phyloP scores from a whole-genome alignment of 306 rosid genomes.

The Morella rubra region DNA sequence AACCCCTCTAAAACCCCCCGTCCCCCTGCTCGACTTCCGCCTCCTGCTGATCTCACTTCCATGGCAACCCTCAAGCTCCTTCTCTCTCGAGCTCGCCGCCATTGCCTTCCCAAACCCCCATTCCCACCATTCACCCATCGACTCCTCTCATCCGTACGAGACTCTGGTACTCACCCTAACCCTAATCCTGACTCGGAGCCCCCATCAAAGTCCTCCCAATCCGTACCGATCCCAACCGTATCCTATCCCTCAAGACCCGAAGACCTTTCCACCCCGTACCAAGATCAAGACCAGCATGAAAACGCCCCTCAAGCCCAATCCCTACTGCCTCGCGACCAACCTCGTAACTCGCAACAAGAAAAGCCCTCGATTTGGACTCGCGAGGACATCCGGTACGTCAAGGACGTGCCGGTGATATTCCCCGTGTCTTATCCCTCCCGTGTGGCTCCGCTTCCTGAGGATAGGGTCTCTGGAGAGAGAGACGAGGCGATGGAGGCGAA shows the following conservation, averaged over 20 bases:
- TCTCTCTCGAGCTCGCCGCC: constrained; percentile 75
- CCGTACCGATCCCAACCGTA: constrained; percentile 60
- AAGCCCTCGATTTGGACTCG: constrained; percentile 51
- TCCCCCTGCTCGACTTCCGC: not conserved
- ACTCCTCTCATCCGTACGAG: constrained; percentile 32
- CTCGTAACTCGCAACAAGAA: constrained; percentile 31
- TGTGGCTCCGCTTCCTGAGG: constrained; percentile 86
- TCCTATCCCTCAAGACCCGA: constrained; percentile 70
- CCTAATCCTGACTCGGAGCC: constrained; percentile 31
- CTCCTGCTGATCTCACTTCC: not conserved
- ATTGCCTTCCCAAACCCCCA: constrained; percentile 37
- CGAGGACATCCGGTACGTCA: constrained; percentile 68
- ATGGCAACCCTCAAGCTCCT: constrained; percentile 78
- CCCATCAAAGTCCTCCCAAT: constrained; percentile 28
- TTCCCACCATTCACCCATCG: constrained; percentile 40
- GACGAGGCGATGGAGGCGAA: constrained; percentile 14
- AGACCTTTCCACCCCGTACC: constrained; percentile 33
- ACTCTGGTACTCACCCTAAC: constrained; percentile 37
- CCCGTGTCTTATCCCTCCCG: constrained; percentile 61
- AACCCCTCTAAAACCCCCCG: constrained; percentile 40
- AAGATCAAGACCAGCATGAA: constrained; percentile 21
- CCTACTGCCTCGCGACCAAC: constrained; percentile 17
- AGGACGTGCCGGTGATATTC: constrained; percentile 53
- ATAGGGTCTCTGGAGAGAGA: constrained; percentile 28
- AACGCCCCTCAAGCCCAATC: constrained; percentile 25